A percentile compares a stretch with the other conserved stretches of the same genome.
phyloP scores from a whole-genome alignment of 192 early-diverging fungal genomes.

The Lunasporangiospora selenospora region DNA sequence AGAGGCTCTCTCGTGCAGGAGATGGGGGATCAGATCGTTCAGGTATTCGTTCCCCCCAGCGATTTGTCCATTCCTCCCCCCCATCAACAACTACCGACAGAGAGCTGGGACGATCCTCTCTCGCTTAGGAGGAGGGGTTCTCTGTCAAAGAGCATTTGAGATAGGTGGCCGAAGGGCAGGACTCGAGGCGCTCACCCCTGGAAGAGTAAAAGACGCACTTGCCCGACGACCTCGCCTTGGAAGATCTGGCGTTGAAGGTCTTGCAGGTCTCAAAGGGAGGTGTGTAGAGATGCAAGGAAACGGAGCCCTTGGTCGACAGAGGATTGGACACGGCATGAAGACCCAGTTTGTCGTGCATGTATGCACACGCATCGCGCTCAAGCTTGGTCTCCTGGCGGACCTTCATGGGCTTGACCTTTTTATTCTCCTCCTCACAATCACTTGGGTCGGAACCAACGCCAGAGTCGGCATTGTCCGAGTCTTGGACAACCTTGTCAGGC shows the following conservation, averaged over 20 bases:
- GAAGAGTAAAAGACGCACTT: conserved; percentile 69
- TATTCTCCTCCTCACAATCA: conserved; percentile 12
- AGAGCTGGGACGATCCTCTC: too few relatives aligned
- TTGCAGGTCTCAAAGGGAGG: conserved; percentile 86
- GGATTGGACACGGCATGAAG: conserved; percentile 84
- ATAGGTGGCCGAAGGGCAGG: conserved; percentile 39
- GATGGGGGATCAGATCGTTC: too few relatives aligned
- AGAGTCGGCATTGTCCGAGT: conserved; percentile 24
- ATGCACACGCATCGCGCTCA: conserved; percentile 72
- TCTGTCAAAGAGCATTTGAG: conserved; percentile 15
- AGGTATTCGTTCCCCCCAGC: too few relatives aligned
- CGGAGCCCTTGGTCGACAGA: conserved; percentile 56
- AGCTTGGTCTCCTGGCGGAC: conserved; percentile 57
- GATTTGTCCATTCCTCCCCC: too few relatives aligned
- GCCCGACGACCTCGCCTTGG: conserved; percentile 63
- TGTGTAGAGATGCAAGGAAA: conserved; percentile 92
- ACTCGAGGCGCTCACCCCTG: conserved; percentile 40
- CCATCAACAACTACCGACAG: too few relatives aligned
- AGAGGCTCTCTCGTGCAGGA: too few relatives aligned
- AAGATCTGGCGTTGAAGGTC: conserved; percentile 83
- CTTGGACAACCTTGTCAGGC: conserved; percentile 58
- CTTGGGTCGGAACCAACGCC: conserved; percentile 30
- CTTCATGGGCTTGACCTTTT: conserved; percentile 27
- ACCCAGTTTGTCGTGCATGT: conserved; percentile 92
- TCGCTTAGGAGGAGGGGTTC: too few relatives aligned